Evolutionary conservation across 2,329 filamentous ascomycete genomes (phyloP).

Genomic region (Amesomyces nigricolor): DNA sequence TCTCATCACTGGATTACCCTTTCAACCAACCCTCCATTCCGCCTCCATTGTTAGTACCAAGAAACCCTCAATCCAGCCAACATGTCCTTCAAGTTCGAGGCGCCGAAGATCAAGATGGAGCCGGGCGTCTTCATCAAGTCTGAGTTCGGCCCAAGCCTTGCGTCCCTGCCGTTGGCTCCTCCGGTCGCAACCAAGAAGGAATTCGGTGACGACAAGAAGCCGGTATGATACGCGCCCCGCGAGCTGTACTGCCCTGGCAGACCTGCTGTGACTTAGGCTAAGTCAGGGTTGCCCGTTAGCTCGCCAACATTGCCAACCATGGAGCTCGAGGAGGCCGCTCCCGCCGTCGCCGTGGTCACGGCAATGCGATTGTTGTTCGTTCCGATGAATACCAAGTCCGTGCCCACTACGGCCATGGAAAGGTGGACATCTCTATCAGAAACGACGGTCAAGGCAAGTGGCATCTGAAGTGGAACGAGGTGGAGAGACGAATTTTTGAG

Average conservation of each 20-base stretch:
- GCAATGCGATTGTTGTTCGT: not conserved
- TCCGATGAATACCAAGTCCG: not conserved
- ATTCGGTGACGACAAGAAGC: not conserved
- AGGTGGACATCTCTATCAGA: not conserved
- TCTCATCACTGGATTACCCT: too few relatives aligned
- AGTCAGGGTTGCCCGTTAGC: not conserved
- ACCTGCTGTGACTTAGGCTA: not conserved
- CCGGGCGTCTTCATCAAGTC: not conserved
- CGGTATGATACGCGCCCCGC: not conserved
- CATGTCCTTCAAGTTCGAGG: not conserved
- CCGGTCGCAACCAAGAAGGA: not conserved
- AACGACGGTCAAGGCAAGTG: not conserved
- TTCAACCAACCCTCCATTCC: too few relatives aligned
- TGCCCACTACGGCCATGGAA: not conserved
- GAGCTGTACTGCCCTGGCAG: too few relatives aligned
- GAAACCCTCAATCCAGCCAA: too few relatives aligned
- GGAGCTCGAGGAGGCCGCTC: not conserved
- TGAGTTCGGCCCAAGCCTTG: not conserved
- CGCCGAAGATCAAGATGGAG: not conserved
- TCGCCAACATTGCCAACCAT: not conserved
- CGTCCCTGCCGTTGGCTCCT: not conserved
- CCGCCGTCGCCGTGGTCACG: not conserved
- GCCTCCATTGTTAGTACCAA: too few relatives aligned
- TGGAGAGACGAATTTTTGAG: not conserved
- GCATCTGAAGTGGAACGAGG: not conserved